phyloP scores from a whole-genome alignment of 164 flowering plant species.

The Magnolia sinica region DNA sequence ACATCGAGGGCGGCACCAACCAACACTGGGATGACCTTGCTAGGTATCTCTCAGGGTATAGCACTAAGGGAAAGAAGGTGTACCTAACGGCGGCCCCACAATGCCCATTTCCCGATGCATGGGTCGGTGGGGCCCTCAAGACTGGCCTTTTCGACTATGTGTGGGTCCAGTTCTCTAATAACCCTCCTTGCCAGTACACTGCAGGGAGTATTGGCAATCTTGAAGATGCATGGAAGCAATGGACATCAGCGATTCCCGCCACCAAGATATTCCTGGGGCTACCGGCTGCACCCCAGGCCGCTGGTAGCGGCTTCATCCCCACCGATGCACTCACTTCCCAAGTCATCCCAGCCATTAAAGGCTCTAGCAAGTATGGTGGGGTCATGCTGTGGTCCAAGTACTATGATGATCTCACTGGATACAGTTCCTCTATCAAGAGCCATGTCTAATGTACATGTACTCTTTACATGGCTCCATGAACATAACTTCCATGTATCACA shows the following conservation, averaged over 20 bases:
- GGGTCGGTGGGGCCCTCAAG: conserved; percentile 13
- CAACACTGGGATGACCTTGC: conserved; percentile 16
- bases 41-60: conserved; percentile 2
- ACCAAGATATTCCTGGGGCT: conserved; percentile 19
- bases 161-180: conserved; percentile 33
- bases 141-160: conserved; percentile 35
- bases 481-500: neutral
- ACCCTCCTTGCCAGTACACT: conserved; percentile 6
- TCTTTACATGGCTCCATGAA: too few species aligned
- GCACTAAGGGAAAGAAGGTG: conserved; percentile 15
- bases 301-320: conserved; percentile 21
- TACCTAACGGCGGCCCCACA: conserved; percentile 28
- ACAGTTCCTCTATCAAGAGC: conserved; percentile 16
- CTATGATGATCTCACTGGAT: conserved; percentile 14
- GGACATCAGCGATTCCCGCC: conserved; percentile 11
- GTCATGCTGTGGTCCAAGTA: conserved; percentile 25
- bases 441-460: conserved; percentile 7
- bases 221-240: conserved; percentile 9
- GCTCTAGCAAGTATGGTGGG: conserved; percentile 24
- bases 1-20: conserved; percentile 3
- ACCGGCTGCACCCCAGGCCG: conserved; percentile 17
- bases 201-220: neutral
- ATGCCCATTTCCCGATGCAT: conserved; percentile 24
- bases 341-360: conserved; percentile 14
- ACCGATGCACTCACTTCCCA: conserved; percentile 16